Percentiles rank a stretch among this genome's conserved stretches.
Evolutionary conservation across 176 grass and related monocot genomes (phyloP).

Genomic region (Avena insularis): DNA sequence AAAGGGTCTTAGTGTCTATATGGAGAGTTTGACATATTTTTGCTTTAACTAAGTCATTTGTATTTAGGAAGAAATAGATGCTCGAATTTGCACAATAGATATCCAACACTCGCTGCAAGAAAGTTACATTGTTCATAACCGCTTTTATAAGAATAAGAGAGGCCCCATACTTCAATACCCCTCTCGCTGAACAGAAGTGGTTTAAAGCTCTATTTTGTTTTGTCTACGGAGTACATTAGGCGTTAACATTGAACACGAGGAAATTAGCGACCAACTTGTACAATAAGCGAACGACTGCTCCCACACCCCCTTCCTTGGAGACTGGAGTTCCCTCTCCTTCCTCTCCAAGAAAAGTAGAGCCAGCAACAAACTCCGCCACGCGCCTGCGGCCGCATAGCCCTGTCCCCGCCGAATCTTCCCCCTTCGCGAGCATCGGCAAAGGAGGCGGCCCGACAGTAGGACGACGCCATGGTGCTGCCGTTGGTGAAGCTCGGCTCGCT

Average conservation of each 20-base stretch:
- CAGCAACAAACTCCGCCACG: constrained; percentile 34
- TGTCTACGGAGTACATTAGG: too few relatives aligned
- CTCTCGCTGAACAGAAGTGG: too few relatives aligned
- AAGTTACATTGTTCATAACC: too few relatives aligned
- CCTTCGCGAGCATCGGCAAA: constrained; percentile 17
- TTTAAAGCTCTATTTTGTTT: too few relatives aligned
- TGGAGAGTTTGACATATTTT: too few relatives aligned
- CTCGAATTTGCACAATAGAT: too few relatives aligned
- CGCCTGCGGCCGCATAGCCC: neutral
- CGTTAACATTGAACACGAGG: neutral
- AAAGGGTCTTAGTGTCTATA: too few relatives aligned
- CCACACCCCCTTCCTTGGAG: neutral
- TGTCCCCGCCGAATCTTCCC: neutral
- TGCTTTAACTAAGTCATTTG: too few relatives aligned
- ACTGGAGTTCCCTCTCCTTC: constrained; percentile 25
- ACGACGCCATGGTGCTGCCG: constrained; percentile 68
- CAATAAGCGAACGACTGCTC: neutral
- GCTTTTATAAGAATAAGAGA: too few relatives aligned
- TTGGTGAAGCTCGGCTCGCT: constrained; percentile 78
- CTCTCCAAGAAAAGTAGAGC: constrained; percentile 52
- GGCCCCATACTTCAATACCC: too few relatives aligned
- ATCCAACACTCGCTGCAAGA: too few relatives aligned
- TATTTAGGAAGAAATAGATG: too few relatives aligned
- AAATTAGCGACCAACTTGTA: constrained; percentile 6
- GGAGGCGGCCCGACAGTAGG: neutral